phyloP scores from a whole-genome alignment of 163 green algal genomes.

The Scenedesmus sp. region DNA sequence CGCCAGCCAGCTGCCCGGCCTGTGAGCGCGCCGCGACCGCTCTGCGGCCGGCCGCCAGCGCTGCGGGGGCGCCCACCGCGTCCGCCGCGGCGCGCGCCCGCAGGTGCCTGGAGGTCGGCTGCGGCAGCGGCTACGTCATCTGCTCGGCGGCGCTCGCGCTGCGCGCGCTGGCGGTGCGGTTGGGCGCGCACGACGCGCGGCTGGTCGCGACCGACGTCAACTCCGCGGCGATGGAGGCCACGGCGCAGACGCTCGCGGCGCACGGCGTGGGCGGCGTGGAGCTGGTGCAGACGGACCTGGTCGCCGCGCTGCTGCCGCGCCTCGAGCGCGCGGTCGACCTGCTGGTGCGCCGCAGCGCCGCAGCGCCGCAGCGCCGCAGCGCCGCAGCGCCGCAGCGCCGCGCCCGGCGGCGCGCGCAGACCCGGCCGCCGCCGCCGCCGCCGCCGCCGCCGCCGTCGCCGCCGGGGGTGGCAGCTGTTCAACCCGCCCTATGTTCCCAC shows the following conservation, averaged over 20 bases:
- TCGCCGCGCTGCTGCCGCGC: conserved; percentile 46
- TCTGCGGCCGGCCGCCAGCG: not conserved
- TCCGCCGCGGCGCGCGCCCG: not conserved
- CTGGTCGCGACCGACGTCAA: conserved; percentile 85
- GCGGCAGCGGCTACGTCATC: conserved; percentile 86
- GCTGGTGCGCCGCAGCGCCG: conserved; percentile 58
- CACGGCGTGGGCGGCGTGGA: conserved; percentile 67
- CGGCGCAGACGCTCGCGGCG: conserved; percentile 64
- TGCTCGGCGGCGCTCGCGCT: conserved; percentile 77
- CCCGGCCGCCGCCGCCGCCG: not conserved
- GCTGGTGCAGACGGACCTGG: conserved; percentile 56
- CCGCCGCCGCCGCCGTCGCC: not conserved
- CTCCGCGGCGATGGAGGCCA: conserved; percentile 61
- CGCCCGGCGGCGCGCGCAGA: not conserved
- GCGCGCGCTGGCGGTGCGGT: conserved; percentile 14
- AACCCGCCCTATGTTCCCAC: conserved; percentile 98
- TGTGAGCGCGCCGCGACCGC: not conserved
- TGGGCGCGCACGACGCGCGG: not conserved
- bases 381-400: no score
- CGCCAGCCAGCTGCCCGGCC: not conserved
- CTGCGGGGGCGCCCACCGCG: not conserved
- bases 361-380: no score
- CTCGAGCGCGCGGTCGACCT: conserved; percentile 55
- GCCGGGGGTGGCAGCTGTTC: conserved; percentile 74
- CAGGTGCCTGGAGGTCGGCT: conserved; percentile 79